Evolutionary conservation across 441 rosid genomes (phyloP).

Genomic region (Jatropha multifida): DNA sequence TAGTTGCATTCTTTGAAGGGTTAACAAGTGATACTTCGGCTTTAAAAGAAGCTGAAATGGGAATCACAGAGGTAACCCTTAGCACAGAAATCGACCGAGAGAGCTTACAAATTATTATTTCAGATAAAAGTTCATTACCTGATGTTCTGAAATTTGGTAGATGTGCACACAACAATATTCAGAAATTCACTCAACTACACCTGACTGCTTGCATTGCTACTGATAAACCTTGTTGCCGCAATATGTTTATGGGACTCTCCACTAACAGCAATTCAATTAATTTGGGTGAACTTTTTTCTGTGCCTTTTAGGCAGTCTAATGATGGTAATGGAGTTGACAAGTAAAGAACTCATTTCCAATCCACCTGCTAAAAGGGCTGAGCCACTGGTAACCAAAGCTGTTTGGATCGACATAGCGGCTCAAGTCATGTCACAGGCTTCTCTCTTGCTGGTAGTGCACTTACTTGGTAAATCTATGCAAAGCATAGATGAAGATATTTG

Average conservation of each 20-base stretch:
- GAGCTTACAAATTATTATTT: constrained; percentile 25
- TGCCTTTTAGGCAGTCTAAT: constrained; percentile 30
- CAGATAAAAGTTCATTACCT: constrained; percentile 5
- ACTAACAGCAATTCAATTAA: constrained; percentile 25
- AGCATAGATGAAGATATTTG: constrained; percentile 14
- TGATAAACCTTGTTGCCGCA: constrained; percentile 28
- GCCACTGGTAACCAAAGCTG: constrained; percentile 20
- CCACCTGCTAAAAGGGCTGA: constrained; percentile 12
- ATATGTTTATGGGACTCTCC: constrained; percentile 24
- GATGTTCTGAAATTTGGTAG: constrained; percentile 21
- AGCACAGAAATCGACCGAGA: constrained; percentile 26
- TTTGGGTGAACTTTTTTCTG: constrained; percentile 21
- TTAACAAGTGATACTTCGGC: constrained; percentile 21
- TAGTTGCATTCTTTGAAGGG: constrained; percentile 35
- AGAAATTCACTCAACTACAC: constrained; percentile 33
- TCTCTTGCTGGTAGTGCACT: constrained; percentile 26
- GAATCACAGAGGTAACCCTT: constrained; percentile 8
- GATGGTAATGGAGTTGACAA: constrained; percentile 29
- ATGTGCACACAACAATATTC: constrained; percentile 29
- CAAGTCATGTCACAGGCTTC: constrained; percentile 26
- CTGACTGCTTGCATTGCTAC: constrained; percentile 21
- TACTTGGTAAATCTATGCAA: constrained; percentile 13
- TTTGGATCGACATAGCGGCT: constrained; percentile 17
- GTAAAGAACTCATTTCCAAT: constrained; percentile 1
- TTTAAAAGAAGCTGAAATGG: constrained; percentile 33